Percentiles rank a stretch among this genome's conserved stretches.
These are phyloP conservation scores for Basidioascus undulatus DNA, from an alignment of 768 basidiomycete genomes.

Conservation along the genomic window DNA sequence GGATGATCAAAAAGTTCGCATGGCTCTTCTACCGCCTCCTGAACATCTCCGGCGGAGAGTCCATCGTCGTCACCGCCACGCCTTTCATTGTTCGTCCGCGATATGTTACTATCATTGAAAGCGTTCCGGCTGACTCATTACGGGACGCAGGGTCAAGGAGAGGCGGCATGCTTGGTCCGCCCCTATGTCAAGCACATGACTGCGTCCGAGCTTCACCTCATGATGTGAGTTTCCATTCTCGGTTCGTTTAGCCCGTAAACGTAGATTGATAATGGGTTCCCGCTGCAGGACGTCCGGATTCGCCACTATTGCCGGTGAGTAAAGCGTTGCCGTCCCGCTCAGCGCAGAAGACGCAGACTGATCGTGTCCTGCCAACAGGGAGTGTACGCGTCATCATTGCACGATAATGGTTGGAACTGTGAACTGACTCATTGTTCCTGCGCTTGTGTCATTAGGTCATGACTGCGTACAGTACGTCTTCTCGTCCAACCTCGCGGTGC, in stretches of 20 bases:
- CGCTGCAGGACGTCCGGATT: constrained; percentile 38
- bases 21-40: constrained; percentile 85
- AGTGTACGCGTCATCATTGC: too few species aligned
- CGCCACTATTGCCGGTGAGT: constrained; percentile 83
- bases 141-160: constrained; percentile 81
- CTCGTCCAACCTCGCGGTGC: neutral
- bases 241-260: constrained; percentile 20
- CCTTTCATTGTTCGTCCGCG: too few species aligned
- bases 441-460: too few species aligned
- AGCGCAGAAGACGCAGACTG: too few species aligned
- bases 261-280: constrained; percentile 2
- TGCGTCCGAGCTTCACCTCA: constrained; percentile 57
- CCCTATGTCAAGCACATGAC: constrained; percentile 73
- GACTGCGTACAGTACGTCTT: constrained; percentile 39
- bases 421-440: too few species aligned
- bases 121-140: too few species aligned
- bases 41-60: constrained; percentile 83
- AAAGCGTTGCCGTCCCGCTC: too few species aligned
- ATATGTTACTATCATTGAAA: too few species aligned
- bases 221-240: constrained; percentile 43
- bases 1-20: constrained; percentile 69
- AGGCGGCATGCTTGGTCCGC: constrained; percentile 60
- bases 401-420: too few species aligned
- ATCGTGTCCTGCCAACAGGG: too few species aligned
- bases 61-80: constrained; percentile 72